Percentiles rank a stretch among this genome's conserved stretches.
These are phyloP conservation scores for Haematococcus lacustris DNA, from an alignment of 139 green algal genomes.

Conservation along the genomic window DNA sequence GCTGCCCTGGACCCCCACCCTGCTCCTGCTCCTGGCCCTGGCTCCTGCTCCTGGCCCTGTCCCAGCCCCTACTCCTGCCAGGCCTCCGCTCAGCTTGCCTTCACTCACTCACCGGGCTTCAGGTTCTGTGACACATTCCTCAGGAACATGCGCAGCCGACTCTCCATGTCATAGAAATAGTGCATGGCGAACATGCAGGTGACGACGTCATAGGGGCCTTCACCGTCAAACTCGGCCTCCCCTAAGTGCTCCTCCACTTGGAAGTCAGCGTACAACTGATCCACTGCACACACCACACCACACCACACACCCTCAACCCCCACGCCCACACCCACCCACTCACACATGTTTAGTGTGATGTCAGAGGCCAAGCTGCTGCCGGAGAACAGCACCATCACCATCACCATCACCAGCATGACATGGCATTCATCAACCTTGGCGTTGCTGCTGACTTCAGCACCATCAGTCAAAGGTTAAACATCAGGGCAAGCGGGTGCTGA, in stretches of 20 bases:
- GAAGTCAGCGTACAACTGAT: slow-evolving; percentile 18
- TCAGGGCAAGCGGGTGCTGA: background rate
- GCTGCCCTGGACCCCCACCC: too few species aligned
- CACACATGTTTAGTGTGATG: background rate
- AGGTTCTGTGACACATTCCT: slow-evolving; percentile 77
- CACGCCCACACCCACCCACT: background rate
- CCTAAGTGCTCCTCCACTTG: slow-evolving; percentile 23
- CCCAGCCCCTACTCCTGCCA: too few species aligned
- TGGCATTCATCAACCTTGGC: background rate
- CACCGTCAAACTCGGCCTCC: background rate
- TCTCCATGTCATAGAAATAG: slow-evolving; percentile 84
- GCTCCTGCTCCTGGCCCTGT: too few species aligned
- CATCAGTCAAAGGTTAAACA: too few species aligned
- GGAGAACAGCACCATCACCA: background rate
- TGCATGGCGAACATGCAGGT: slow-evolving; percentile 95
- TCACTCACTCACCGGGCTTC: slow-evolving; percentile 53
- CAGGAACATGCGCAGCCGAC: slow-evolving; percentile 60
- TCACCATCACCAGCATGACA: background rate
- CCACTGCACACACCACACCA: background rate
- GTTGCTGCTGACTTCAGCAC: background rate
- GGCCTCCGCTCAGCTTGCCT: too few species aligned
- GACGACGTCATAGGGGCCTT: slow-evolving; percentile 55
- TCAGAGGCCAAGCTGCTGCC: background rate
- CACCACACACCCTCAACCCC: background rate
- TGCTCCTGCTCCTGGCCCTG: too few species aligned